Percentiles rank a stretch among this genome's conserved stretches.
Evolutionary conservation across 2,329 filamentous ascomycete genomes (phyloP).

Genomic region (Mollisiaceae sp.): DNA sequence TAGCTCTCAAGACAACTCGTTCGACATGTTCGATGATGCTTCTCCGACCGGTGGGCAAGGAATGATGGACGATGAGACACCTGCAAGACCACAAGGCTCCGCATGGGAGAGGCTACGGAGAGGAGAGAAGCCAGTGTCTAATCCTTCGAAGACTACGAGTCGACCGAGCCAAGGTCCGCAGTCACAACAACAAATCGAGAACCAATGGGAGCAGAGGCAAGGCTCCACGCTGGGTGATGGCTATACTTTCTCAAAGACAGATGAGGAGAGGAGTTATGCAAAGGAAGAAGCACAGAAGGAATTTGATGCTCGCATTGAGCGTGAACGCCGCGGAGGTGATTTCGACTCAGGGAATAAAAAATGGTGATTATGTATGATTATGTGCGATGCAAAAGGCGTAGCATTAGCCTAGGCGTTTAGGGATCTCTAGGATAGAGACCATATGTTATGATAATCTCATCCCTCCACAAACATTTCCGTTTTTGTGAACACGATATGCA

Average conservation of each 20-base stretch:
- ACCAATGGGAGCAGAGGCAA: slow-evolving; percentile 22
- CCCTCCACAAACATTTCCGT: neutral
- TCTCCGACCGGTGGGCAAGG: slow-evolving; percentile 38
- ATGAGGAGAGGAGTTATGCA: slow-evolving; percentile 32
- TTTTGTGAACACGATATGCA: neutral
- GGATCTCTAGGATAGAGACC: neutral
- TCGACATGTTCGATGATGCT: slow-evolving; percentile 39
- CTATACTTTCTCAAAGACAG: slow-evolving; percentile 36
- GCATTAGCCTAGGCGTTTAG: neutral
- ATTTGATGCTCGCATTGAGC: slow-evolving; percentile 43
- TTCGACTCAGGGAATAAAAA: slow-evolving; percentile 31
- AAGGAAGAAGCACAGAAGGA: slow-evolving; percentile 40
- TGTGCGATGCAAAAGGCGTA: neutral
- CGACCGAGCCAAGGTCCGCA: slow-evolving; percentile 25
- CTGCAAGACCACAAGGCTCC: slow-evolving; percentile 32
- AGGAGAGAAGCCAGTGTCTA: slow-evolving; percentile 23
- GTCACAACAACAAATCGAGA: slow-evolving; percentile 22
- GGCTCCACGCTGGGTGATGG: slow-evolving; percentile 26
- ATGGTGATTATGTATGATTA: neutral
- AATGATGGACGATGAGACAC: slow-evolving; percentile 23
- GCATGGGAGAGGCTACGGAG: slow-evolving; percentile 43
- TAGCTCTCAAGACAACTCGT: slow-evolving; percentile 24
- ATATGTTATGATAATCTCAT: neutral
- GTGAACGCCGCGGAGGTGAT: slow-evolving; percentile 40
- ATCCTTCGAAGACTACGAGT: slow-evolving; percentile 12